Evolutionary conservation across 2,329 filamentous ascomycete species (phyloP), one percentile per base, ranked within the genome.

Genomic region (Colletotrichum sp.): DNA sequence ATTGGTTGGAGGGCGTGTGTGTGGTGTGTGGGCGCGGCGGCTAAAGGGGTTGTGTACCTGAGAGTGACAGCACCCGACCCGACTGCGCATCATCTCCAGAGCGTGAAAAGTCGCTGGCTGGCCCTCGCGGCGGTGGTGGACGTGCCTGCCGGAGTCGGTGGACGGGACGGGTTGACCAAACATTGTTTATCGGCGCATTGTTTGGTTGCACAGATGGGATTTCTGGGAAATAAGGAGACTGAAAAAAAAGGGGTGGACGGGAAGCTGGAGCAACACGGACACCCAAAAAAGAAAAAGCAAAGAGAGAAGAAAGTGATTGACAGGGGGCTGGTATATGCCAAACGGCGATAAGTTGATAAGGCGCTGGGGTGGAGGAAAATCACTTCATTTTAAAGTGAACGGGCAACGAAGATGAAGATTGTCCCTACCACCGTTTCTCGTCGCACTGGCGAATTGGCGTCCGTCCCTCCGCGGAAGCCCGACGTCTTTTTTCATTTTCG

Each of bases 321-420:
- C 64, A 73, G 64, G 69, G 69, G 68, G 36, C 57, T 32, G 39
- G 28, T 75, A 55, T 69, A 73, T 73, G 59, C 39, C 57, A 73
- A 52, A 65, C 64, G 44, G 24, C 18, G 28, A 75, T 67, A 32
- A 67, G 21, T 67, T 16, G 32, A 69, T 73, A 76, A 76, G 73
- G 26, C 21, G 44, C 70, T 60, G 34, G 73, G 73, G 73, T 52
- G n/a, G 44, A 21, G 15, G 69, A 72, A 73, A 76, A 76, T 76
- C 73, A 76, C 63, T 62, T 76, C 70, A 76, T 73, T 72, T 73
- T 69, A 65, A 57, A 59, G 52, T 15, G 26, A 44, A 49, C 44
- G 44, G 44, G 44, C 21, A 6, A 24, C 34, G 55, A 57, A 69
- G 64, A 73, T 73, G 73, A 76, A 73, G 70, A 73, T 76, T 73